Conservation (phyloP, 371 early-diverging fungal species). For the Phascolomyces articulosus region DNA sequence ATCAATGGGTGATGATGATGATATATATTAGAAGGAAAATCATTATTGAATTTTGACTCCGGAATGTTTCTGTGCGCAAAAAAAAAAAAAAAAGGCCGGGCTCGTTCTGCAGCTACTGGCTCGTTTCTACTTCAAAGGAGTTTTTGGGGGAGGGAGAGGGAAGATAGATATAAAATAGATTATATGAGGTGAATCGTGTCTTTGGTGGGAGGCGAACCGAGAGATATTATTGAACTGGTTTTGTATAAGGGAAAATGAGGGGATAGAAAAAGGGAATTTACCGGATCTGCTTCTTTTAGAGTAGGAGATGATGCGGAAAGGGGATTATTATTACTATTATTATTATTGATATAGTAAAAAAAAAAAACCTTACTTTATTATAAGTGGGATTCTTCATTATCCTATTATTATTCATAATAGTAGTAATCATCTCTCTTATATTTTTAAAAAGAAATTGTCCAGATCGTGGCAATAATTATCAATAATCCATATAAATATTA, state of each 20-base stretch:
- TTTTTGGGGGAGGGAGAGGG: no score
- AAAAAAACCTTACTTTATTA: background rate
- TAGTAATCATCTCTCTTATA: background rate
- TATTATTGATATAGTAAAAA: background rate
- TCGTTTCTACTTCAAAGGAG: slow-evolving; percentile 6
- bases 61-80: slow-evolving; percentile 6
- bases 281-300: slow-evolving; percentile 1
- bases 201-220: slow-evolving; percentile 5
- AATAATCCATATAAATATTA: no score
- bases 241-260: background rate
- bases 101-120: slow-evolving; percentile 7
- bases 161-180: no score
- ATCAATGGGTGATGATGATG: background rate
- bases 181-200: no score
- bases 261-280: background rate
- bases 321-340: background rate
- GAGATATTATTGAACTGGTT: background rate
- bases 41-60: background rate
- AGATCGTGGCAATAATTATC: slow-evolving; percentile 6
- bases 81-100: background rate
- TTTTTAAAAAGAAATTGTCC: background rate
- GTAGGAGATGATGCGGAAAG: background rate
- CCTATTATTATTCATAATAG: background rate
- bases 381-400: background rate
- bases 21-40: no score